Percentiles rank a stretch among this genome's conserved stretches.
phyloP scores from a whole-genome alignment of 2,329 filamentous ascomycete species.

The Talaromyces sp. region DNA sequence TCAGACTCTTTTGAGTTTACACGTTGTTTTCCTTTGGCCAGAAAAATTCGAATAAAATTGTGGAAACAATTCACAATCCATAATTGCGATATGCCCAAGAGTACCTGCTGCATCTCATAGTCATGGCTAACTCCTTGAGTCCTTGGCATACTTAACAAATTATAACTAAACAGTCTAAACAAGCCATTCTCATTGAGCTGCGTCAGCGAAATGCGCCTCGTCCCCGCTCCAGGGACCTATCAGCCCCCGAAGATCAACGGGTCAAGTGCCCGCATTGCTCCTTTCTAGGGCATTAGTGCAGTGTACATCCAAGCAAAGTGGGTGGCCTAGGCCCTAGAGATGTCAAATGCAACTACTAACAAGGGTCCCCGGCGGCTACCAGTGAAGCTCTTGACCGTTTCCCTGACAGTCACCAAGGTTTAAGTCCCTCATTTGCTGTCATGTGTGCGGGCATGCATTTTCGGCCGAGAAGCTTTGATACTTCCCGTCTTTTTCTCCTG shows the following conservation, averaged over 20 bases:
- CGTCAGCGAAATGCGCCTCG: constrained; percentile 13
- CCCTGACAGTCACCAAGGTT: not conserved
- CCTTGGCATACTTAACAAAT: not conserved
- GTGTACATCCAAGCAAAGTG: not conserved
- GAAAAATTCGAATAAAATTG: not conserved
- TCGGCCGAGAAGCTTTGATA: not conserved
- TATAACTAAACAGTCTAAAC: no score
- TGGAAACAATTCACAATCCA: not conserved
- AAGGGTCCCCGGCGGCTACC: constrained; percentile 18
- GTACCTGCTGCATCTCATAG: not conserved
- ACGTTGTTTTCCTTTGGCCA: not conserved
- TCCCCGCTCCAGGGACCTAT: constrained; percentile 5
- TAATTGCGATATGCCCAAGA: not conserved
- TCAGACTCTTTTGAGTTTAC: not conserved
- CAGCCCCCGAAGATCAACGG: constrained; percentile 4
- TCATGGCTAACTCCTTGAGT: no score
- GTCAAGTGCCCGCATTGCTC: not conserved
- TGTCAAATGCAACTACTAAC: constrained; percentile 14
- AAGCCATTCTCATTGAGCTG: constrained; percentile 5
- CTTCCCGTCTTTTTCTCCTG: not conserved
- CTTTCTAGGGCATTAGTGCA: not conserved
- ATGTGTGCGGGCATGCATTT: not conserved
- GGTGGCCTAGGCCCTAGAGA: not conserved
- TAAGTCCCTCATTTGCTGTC: not conserved
- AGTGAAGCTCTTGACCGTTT: not conserved